Base-by-base conservation (phyloP, 2,329 filamentous ascomycete genomes). In the Penicillium concentricum region DNA sequence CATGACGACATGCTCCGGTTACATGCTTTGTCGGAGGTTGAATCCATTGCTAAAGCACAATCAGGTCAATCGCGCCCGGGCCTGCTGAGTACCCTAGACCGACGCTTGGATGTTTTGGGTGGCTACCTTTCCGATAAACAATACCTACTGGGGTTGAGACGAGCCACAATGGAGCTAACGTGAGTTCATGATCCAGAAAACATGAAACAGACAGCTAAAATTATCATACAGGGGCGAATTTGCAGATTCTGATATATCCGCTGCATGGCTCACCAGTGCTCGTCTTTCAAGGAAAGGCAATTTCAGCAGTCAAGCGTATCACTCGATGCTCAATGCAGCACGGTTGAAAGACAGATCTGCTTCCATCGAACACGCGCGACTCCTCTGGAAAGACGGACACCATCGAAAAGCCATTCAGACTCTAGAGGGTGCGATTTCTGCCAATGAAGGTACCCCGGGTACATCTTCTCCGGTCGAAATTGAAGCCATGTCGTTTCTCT, bases 351-450 rank as follows among this genome's bases (percentile, higher is more conserved):
- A 96, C 64, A 87, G 89, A 57, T 91, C 90, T 2, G 91, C 93
- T 12, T 93, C 91, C 10, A 94, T 99, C 59, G 95, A 99, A 72
- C 93, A 99, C 72, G 92, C 94, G 2, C 87, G 92, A 58, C 81
- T 99, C 30, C 78, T 97, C 8, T 99, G 94, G 92, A 91, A 90
- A 65, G 92, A 97, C 71, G 91, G 91, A 0, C 89, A 97, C 68
- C 91, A 93, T 70, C 86, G 94, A 58, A 96, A 97, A 74, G 95
- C 94, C 1, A 99, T 99, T 59, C 91, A 96, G 65, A 90, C 89
- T 45, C 81, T 99, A 3, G 88, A 96, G 68, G 87, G 90, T 43
- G 92, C 93, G 22, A 96, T 99, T 61, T 84, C 87, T 45, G 87
- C 85, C 34, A 89, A 92, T 64, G 86, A 87, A n/a, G 92, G 95